These are phyloP conservation scores for Carex arenaria DNA, from an alignment of 202 grass and related monocot species.

Conservation along the genomic window DNA sequence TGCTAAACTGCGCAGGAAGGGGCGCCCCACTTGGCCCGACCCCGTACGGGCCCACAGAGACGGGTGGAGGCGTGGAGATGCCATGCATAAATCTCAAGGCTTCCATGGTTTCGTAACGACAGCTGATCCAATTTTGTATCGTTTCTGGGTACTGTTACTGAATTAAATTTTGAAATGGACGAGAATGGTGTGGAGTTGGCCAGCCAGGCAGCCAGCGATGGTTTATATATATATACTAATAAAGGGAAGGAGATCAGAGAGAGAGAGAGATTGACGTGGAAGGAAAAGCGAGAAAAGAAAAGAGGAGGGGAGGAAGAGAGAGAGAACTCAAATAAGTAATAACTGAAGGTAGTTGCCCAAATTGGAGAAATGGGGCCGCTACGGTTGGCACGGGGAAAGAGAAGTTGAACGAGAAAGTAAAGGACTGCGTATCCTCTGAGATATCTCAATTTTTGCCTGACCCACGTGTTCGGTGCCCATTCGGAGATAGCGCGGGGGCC, in stretches of 20 bases:
- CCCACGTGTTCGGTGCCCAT: too few species aligned
- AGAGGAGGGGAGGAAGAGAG: not conserved
- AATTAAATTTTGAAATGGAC: not conserved
- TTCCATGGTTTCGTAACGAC: conserved; percentile 40
- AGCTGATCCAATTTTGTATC: not conserved
- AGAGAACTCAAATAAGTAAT: not conserved
- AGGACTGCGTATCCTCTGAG: too few species aligned
- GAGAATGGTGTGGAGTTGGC: not conserved
- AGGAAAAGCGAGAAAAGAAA: not conserved
- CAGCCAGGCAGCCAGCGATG: not conserved
- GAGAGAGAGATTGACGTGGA: not conserved
- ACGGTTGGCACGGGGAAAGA: conserved; percentile 12
- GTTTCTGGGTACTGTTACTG: not conserved
- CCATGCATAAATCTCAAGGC: conserved; percentile 39
- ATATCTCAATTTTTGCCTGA: too few species aligned
- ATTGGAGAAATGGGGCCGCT: conserved; percentile 21
- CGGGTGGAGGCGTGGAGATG: conserved; percentile 29
- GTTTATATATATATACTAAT: not conserved
- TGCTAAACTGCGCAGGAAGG: conserved; percentile 1
- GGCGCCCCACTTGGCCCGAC: not conserved
- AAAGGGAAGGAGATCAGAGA: not conserved
- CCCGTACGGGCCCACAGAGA: conserved; percentile 22
- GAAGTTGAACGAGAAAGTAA: conserved; percentile 5
- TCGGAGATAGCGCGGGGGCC: too few species aligned
- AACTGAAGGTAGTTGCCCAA: conserved; percentile 15